Conservation (phyloP, 176 grass and related monocot genomes). For the Areca catechu region DNA sequence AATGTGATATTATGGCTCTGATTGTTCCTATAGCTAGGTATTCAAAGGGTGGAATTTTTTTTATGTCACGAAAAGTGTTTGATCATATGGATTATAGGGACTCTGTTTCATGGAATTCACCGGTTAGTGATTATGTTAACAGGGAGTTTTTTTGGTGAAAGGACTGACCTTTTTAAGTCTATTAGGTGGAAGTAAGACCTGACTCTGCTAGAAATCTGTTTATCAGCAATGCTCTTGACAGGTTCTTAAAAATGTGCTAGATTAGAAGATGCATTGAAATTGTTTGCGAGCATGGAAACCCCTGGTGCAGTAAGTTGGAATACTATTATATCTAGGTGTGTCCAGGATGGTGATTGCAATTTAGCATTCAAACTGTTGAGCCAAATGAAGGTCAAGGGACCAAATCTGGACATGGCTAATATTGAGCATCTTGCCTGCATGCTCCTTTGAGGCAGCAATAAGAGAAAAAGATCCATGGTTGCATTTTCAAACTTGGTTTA, state of each 20-base stretch:
- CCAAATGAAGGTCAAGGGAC: conserved; percentile 4
- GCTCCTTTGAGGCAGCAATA: not conserved
- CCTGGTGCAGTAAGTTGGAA: conserved; percentile 2
- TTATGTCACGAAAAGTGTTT: not conserved
- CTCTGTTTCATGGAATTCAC: not conserved
- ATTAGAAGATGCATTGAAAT: conserved; percentile 1
- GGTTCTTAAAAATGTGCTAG: conserved; percentile 1
- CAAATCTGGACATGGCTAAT: not conserved
- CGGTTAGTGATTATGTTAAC: not conserved
- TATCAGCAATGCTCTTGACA: conserved; percentile 7
- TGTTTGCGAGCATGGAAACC: not conserved
- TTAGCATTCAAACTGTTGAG: not conserved
- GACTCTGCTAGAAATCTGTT: conserved; percentile 3
- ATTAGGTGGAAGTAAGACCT: not conserved
- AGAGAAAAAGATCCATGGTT: not conserved
- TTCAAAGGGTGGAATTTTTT: not conserved
- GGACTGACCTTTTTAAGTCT: not conserved
- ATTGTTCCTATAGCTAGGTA: not conserved
- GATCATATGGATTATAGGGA: not conserved
- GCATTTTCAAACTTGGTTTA: conserved; percentile 8
- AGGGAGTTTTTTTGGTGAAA: not conserved
- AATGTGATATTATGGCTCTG: not conserved
- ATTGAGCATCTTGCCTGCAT: not conserved
- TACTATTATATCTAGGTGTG: conserved; percentile 9
- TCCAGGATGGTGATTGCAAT: conserved; percentile 1